phyloP scores from a whole-genome alignment of 2,329 filamentous ascomycete genomes.

The Boeremia lycopersici region DNA sequence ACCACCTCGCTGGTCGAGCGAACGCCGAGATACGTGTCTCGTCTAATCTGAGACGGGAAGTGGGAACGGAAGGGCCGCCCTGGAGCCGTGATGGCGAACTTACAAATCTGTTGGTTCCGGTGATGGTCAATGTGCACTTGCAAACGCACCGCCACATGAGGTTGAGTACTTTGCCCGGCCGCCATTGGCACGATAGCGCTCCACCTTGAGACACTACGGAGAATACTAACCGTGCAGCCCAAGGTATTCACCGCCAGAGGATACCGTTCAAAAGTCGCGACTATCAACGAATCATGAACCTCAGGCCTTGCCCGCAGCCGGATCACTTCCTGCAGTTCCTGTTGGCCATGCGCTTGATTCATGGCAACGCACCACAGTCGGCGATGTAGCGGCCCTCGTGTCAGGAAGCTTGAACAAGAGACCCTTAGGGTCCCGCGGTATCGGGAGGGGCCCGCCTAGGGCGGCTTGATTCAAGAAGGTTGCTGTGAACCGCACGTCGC shows the following conservation, averaged over 20 bases:
- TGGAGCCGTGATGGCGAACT: slow-evolving; percentile 37
- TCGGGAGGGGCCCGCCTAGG: slow-evolving; percentile 24
- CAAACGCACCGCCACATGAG: slow-evolving; percentile 31
- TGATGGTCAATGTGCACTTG: slow-evolving; percentile 21
- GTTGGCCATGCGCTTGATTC: slow-evolving; percentile 13
- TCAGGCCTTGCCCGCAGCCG: slow-evolving; percentile 8
- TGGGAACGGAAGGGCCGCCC: slow-evolving; percentile 41
- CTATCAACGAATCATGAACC: slow-evolving; percentile 11
- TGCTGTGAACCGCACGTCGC: slow-evolving; percentile 22
- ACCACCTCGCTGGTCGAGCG: slow-evolving; percentile 14
- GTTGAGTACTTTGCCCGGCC: slow-evolving; percentile 3
- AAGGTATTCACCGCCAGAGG: slow-evolving; percentile 2
- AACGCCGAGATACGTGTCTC: slow-evolving; percentile 29
- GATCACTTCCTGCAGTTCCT: slow-evolving; percentile 4
- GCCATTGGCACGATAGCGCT: slow-evolving; percentile 1
- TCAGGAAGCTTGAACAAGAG: slow-evolving; percentile 15
- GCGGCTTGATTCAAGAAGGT: slow-evolving; percentile 12
- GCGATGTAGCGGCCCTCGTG: slow-evolving; percentile 15
- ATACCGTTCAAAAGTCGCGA: slow-evolving; percentile 6
- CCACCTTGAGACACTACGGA: slow-evolving; percentile 16
- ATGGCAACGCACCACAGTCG: slow-evolving; percentile 8
- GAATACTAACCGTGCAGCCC: slow-evolving; percentile 16
- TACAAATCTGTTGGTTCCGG: slow-evolving; percentile 21
- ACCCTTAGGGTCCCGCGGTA: slow-evolving; percentile 20
- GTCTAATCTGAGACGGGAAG: slow-evolving; percentile 41